Evolutionary conservation across 169 alveolate genomes (phyloP).

Genomic region (Plasmodium blacklocki): DNA sequence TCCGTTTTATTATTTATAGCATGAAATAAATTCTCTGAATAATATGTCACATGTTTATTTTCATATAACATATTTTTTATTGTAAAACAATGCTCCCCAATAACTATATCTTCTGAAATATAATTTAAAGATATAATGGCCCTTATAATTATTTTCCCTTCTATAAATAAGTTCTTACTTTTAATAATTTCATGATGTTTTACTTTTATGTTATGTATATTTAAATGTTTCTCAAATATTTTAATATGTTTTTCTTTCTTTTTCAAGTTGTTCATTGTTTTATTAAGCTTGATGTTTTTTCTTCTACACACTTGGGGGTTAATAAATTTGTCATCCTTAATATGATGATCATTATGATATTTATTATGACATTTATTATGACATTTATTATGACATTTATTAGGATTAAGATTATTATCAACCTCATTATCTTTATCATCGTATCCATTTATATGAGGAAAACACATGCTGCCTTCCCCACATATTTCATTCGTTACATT

Average conservation of each 20-base stretch:
- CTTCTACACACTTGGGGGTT: neutral
- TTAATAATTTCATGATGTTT: slow-evolving; percentile 49
- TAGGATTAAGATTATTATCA: neutral
- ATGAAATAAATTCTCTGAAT: slow-evolving; percentile 40
- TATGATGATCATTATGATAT: neutral
- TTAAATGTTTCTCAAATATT: neutral
- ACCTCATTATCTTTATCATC: neutral
- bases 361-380: neutral
- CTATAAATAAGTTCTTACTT: slow-evolving; percentile 19
- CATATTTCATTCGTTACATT: too few species aligned
- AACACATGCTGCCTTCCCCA: too few species aligned
- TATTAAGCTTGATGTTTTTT: neutral
- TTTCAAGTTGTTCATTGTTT: neutral
- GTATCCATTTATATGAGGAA: too few species aligned
- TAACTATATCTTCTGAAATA: slow-evolving; percentile 37
- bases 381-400: neutral
- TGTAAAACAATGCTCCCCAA: slow-evolving; percentile 60
- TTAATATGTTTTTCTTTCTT: slow-evolving; percentile 6
- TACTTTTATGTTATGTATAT: slow-evolving; percentile 36
- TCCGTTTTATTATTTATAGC: slow-evolving; percentile 5
- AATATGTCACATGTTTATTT: slow-evolving; percentile 27
- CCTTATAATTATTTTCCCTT: slow-evolving; percentile 53
- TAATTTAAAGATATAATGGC: slow-evolving; percentile 34
- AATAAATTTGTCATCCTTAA: neutral
- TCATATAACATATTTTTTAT: slow-evolving; percentile 44